Evolutionary conservation across 495 filamentous ascomycete genomes (phyloP).

Genomic region (Annulohypoxylon maeteangense): DNA sequence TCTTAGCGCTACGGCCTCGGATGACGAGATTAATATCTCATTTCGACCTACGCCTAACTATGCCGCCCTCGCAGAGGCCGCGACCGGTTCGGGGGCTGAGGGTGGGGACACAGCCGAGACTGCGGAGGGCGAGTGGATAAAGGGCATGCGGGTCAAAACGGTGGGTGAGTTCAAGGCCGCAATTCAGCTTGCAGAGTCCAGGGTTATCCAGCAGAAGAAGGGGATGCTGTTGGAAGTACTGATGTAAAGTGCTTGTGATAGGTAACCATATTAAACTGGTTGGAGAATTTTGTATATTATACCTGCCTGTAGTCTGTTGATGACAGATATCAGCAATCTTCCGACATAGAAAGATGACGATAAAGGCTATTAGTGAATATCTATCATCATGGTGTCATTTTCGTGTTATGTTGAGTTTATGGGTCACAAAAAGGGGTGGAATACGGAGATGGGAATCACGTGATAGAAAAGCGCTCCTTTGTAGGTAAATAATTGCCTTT

Average conservation of each 20-base stretch:
- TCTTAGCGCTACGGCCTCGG: slow-evolving; percentile 32
- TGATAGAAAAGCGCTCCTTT: too few relatives aligned
- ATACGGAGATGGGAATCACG: too few relatives aligned
- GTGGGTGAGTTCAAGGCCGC: slow-evolving; percentile 35
- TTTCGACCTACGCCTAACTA: slow-evolving; percentile 45
- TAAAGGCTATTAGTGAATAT: too few relatives aligned
- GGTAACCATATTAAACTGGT: too few relatives aligned
- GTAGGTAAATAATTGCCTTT: too few relatives aligned
- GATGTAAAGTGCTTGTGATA: too few relatives aligned
- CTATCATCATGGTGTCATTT: too few relatives aligned
- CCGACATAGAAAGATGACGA: too few relatives aligned
- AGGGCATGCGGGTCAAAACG: slow-evolving; percentile 35
- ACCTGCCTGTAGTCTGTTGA: too few relatives aligned
- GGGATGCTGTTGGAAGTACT: slow-evolving; percentile 45
- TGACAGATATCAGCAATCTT: too few relatives aligned
- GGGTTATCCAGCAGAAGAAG: slow-evolving; percentile 31
- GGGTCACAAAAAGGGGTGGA: background rate
- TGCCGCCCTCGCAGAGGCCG: slow-evolving; percentile 42
- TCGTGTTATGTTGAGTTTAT: background rate
- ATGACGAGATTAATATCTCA: slow-evolving; percentile 45
- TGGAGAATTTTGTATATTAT: too few relatives aligned
- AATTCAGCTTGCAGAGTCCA: slow-evolving; percentile 8
- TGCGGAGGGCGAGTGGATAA: slow-evolving; percentile 30
- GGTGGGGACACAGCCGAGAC: slow-evolving; percentile 15
- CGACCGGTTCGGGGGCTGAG: slow-evolving; percentile 34